Conservation (phyloP, 257 asterid genomes). For the Paraleonurus japonicus region DNA sequence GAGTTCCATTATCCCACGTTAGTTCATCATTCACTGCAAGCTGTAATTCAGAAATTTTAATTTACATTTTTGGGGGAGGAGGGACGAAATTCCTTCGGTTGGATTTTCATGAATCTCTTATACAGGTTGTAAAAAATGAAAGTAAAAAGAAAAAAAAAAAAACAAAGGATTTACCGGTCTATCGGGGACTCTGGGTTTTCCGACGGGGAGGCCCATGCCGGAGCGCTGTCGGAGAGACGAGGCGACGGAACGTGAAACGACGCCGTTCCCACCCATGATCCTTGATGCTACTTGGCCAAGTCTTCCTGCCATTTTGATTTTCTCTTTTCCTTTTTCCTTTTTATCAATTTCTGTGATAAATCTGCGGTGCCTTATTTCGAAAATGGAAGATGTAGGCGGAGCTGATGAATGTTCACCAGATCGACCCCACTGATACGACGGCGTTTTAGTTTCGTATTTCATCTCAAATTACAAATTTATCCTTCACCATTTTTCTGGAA, state of each 20-base stretch:
- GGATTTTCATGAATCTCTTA: background rate
- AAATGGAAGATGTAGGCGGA: background rate
- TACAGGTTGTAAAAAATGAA: background rate
- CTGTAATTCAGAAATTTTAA: constrained; percentile 36
- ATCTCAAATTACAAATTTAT: background rate
- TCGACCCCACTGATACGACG: background rate
- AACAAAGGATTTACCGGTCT: constrained; percentile 49
- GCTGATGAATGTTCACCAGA: background rate
- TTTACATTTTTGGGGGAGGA: constrained; percentile 2
- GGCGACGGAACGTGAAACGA: constrained; percentile 64
- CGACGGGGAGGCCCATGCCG: constrained; percentile 97
- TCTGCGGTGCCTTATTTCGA: background rate
- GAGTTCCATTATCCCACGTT: constrained; percentile 86
- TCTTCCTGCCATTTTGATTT: constrained; percentile 64
- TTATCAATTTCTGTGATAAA: background rate
- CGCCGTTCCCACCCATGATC: constrained; percentile 82
- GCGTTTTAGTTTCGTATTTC: background rate
- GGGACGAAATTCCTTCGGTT: background rate
- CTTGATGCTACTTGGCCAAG: constrained; percentile 71
- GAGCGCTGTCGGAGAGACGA: constrained; percentile 82
- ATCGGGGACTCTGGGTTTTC: constrained; percentile 87
- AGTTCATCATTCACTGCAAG: constrained; percentile 82
- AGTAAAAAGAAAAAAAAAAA: no score
- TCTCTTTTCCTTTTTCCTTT: background rate
- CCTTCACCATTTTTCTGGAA: background rate